Conservation (phyloP, 371 early-diverging fungal genomes). For the Smittium culicis region DNA sequence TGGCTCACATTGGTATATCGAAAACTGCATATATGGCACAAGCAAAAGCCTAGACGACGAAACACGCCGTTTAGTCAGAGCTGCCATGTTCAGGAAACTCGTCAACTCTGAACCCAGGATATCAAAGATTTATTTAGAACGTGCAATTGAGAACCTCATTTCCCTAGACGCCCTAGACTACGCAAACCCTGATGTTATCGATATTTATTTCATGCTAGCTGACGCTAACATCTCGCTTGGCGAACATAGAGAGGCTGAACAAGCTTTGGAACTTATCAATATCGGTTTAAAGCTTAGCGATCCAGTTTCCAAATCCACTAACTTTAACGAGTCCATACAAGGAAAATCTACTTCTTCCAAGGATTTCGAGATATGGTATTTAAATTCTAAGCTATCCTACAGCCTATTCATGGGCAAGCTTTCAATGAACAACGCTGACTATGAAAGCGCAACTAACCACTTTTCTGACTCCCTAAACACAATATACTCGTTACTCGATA, state of each 20-base stretch:
- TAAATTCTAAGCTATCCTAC: neutral
- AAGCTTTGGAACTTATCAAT: neutral
- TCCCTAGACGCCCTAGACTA: neutral
- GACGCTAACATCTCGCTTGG: conserved; percentile 4
- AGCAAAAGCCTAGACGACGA: neutral
- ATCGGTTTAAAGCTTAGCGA: neutral
- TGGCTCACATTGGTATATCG: conserved; percentile 6
- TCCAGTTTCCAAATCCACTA: neutral
- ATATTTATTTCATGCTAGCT: conserved; percentile 1
- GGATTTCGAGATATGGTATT: neutral
- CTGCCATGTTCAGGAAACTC: conserved; percentile 4
- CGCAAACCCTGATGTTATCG: neutral
- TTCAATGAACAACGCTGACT: neutral
- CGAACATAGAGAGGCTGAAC: neutral
- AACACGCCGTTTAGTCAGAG: conserved; percentile 3
- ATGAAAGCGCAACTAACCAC: neutral
- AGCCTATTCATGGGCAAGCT: neutral
- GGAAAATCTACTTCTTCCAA: neutral
- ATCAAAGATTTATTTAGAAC: neutral
- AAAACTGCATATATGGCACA: neutral
- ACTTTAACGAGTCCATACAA: neutral
- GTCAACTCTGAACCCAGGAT: conserved; percentile 1
- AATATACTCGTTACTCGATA: neutral
- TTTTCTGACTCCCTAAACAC: neutral
- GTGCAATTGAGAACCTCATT: conserved; percentile 3